Percentiles rank a stretch among this genome's conserved stretches.
These are phyloP conservation scores for Lunularia cruciata DNA, from an alignment of 225 moss, liverwort and hornwort species.

Conservation along the genomic window DNA sequence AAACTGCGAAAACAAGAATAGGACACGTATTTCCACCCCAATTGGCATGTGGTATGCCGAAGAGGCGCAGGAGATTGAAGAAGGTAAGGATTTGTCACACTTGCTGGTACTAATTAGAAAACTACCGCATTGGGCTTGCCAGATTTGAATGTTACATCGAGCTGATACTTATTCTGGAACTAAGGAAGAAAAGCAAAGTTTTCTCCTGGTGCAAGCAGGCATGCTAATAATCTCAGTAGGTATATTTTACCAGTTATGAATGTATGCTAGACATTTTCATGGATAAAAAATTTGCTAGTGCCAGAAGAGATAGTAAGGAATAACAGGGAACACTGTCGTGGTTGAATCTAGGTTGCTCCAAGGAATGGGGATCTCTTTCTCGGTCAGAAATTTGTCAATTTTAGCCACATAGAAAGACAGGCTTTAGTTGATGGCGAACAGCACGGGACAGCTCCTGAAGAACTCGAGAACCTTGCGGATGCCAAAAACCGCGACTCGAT, in stretches of 20 bases:
- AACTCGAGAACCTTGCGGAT: constrained; percentile 47
- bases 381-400: constrained; percentile 45
- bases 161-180: too few relatives aligned
- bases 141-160: too few relatives aligned
- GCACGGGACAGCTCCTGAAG: constrained; percentile 48
- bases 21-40: not conserved
- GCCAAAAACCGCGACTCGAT: constrained; percentile 36
- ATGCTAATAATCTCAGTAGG: too few relatives aligned
- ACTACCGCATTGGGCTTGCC: too few relatives aligned
- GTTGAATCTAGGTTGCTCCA: constrained; percentile 38
- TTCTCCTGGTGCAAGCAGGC: too few relatives aligned
- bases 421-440: constrained; percentile 43
- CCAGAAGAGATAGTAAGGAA: not conserved
- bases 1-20: not conserved
- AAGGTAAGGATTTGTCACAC: too few relatives aligned
- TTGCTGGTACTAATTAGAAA: too few relatives aligned
- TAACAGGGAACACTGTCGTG: not conserved
- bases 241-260: too few relatives aligned
- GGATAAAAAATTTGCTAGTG: too few relatives aligned
- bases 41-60: not conserved
- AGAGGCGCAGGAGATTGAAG: not conserved
- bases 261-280: too few relatives aligned
- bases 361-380: constrained; percentile 48
- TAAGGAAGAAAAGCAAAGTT: too few relatives aligned
- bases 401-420: constrained; percentile 51